Evolutionary conservation across 345 rosid genomes (phyloP), one percentile per base, ranked within the genome.

Genomic region (Conringia planisiliqua): DNA sequence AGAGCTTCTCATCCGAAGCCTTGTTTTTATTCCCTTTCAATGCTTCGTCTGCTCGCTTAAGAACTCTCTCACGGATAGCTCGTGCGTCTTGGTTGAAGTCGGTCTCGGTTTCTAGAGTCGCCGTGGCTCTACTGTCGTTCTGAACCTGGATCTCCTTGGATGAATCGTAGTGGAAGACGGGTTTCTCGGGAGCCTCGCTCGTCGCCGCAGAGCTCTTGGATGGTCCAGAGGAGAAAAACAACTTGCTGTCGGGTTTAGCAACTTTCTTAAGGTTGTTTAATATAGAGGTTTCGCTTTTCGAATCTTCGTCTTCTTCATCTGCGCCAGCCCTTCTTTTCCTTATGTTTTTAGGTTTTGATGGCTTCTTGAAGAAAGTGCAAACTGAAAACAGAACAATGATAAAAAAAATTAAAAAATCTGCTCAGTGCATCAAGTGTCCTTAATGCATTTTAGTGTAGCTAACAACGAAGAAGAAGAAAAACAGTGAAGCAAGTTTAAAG

Each of bases 141-240:
- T 90, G 96, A 56, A 90, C 93, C 78, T 90, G 98, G 68, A 92
- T 87, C 78, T 89, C 89, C 83, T 85, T 92, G 5, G 96, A 93
- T 61, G 98, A 93, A 60, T 89, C 96, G 6, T 84, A 93, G 54
- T 87, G 90, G 74, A 92, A 92, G 30, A 84, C 55, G 1, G 82
- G 36, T 57, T 83, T 54, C 68, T 82, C 89, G 0, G 51, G 58
- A 29, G 73, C 77, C 1, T 79, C 57, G 38, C 76, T 82, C 1
- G 85, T 38, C 0, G 82, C 18, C 26, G 36, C 2, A 9, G 84
- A 38, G 66, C 63, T 82, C 75, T 82, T 87, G 10, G 93, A 83
- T 30, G 91, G 79, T 57, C 86, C 90, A 47, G 89, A 85, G 0
- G 97, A 85, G 48, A 92, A 92, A 47, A 22, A 90, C 1, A 92